Evolutionary conservation across 2,329 filamentous ascomycete species (phyloP).

Genomic region (Mollisiaceae sp.): DNA sequence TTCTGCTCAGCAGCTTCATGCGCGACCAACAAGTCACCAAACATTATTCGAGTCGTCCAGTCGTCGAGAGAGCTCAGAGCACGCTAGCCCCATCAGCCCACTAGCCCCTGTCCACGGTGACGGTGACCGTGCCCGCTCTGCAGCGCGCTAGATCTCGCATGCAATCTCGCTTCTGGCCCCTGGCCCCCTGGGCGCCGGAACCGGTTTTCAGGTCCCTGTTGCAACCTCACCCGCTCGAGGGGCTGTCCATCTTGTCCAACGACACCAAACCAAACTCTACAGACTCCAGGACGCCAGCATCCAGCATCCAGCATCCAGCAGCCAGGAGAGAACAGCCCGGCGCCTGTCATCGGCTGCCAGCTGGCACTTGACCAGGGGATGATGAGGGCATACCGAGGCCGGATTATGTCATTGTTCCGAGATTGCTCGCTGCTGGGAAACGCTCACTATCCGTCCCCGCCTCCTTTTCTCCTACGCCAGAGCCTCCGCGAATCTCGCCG

Average conservation of each 20-base stretch:
- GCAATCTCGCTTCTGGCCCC: neutral
- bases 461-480: conserved; percentile 7
- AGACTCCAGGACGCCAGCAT: neutral
- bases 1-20: neutral
- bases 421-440: conserved; percentile 1
- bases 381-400: neutral
- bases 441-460: neutral
- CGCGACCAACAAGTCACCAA: neutral
- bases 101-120: no score
- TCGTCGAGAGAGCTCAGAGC: neutral
- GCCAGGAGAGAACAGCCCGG: no score
- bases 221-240: neutral
- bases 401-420: conserved; percentile 2
- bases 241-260: conserved; percentile 5
- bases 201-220: no score
- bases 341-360: neutral
- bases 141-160: conserved; percentile 5
- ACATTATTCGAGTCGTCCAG: neutral
- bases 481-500: neutral
- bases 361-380: neutral
- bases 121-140: no score
- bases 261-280: neutral
- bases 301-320: no score
- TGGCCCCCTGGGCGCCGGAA: no score
- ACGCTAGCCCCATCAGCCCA: neutral